phyloP scores from a whole-genome alignment of 106 monocot genomes.

The Dendrobium catenatum region DNA sequence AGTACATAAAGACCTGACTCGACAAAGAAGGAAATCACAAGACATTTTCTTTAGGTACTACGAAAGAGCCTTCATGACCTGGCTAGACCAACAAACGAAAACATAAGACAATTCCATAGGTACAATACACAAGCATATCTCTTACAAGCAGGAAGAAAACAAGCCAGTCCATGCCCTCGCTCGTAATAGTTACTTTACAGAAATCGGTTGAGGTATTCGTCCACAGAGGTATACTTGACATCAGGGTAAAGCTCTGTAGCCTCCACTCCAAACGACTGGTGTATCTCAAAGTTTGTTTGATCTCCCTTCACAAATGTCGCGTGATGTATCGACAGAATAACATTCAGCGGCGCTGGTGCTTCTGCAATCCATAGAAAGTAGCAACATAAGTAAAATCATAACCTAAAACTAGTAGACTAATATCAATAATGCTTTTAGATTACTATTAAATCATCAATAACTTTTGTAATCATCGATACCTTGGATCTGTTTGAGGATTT shows the following conservation, averaged over 20 bases:
- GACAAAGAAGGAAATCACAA: too few relatives aligned
- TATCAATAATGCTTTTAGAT: too few relatives aligned
- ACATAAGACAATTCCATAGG: too few relatives aligned
- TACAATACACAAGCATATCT: too few relatives aligned
- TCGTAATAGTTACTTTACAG: neutral
- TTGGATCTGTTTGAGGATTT: slow-evolving; percentile 24
- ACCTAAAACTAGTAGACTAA: neutral
- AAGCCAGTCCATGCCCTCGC: too few relatives aligned
- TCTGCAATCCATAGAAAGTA: slow-evolving; percentile 1
- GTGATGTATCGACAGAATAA: slow-evolving; percentile 18
- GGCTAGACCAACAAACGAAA: too few relatives aligned
- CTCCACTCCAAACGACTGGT: slow-evolving; percentile 48
- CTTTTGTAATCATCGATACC: slow-evolving; percentile 4
- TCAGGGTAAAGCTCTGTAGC: slow-evolving; percentile 59
- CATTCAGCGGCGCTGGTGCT: slow-evolving; percentile 18
- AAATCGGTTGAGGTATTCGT: slow-evolving; percentile 27
- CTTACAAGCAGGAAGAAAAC: too few relatives aligned
- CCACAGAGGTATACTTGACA: slow-evolving; percentile 56
- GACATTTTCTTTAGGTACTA: too few relatives aligned
- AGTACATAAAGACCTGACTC: too few relatives aligned
- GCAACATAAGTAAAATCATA: neutral
- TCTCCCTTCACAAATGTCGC: slow-evolving; percentile 24
- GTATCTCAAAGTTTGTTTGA: slow-evolving; percentile 29
- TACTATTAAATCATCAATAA: too few relatives aligned
- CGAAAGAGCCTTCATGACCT: too few relatives aligned